These are phyloP conservation scores for Chrysanthemum lavandulifolium DNA, from an alignment of 129 eudicot genomes.

Conservation along the genomic window DNA sequence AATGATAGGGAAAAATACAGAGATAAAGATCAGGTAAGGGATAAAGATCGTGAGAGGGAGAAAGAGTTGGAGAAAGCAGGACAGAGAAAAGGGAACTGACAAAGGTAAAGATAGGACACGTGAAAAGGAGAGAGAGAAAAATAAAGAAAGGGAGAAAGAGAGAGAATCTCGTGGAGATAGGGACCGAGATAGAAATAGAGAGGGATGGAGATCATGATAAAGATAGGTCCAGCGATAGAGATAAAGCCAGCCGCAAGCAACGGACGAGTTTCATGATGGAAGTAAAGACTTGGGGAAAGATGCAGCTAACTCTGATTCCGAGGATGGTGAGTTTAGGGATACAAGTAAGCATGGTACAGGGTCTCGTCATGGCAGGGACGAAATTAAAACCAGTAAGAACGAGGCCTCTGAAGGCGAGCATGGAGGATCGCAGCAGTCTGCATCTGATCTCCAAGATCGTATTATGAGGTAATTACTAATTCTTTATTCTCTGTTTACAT, in stretches of 20 bases:
- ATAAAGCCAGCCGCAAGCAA: slow-evolving; percentile 44
- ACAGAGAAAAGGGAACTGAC: slow-evolving; percentile 37
- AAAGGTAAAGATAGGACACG: slow-evolving; percentile 40
- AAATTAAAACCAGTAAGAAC: slow-evolving; percentile 26
- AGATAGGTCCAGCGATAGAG: slow-evolving; percentile 49
- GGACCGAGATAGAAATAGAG: slow-evolving; percentile 35
- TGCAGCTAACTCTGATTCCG: slow-evolving; percentile 33
- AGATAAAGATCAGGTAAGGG: slow-evolving; percentile 41
- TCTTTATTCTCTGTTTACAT: neutral
- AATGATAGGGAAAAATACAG: slow-evolving; percentile 51
- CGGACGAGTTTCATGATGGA: slow-evolving; percentile 46
- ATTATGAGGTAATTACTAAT: slow-evolving; percentile 25
- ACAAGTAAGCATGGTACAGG: slow-evolving; percentile 26
- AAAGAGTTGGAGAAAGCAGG: slow-evolving; percentile 8
- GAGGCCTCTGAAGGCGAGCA: slow-evolving; percentile 37
- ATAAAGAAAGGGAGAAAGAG: slow-evolving; percentile 43
- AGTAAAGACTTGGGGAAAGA: slow-evolving; percentile 45
- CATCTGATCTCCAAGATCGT: slow-evolving; percentile 61
- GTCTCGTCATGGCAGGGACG: slow-evolving; percentile 39
- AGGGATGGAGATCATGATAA: slow-evolving; percentile 44
- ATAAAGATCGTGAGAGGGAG: slow-evolving; percentile 41
- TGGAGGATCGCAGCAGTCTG: slow-evolving; percentile 39
- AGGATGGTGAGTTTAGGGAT: slow-evolving; percentile 38
- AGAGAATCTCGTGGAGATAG: slow-evolving; percentile 30
- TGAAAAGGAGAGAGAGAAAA: slow-evolving; percentile 49